Conservation (phyloP, 2,329 filamentous ascomycete species). For the Penicillium sp. region DNA sequence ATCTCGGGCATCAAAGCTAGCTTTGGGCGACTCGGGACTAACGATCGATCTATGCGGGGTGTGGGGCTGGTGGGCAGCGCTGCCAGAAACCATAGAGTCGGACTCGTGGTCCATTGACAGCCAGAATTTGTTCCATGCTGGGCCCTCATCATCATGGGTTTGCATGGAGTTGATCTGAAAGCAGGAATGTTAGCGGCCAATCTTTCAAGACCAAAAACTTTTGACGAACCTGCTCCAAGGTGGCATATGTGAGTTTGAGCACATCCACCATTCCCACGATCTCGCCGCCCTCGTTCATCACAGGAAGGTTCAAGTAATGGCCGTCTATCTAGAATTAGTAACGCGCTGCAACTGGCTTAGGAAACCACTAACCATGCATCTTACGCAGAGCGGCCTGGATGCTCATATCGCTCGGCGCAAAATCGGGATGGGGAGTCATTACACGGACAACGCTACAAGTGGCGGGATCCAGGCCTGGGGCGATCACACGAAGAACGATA, state of each 20-base stretch:
- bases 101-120: constrained; percentile 92
- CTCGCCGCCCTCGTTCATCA: constrained; percentile 96
- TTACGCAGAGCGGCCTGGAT: constrained; percentile 97
- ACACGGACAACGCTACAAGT: constrained; percentile 98
- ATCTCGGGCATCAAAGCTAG: constrained; percentile 70
- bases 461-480: constrained; percentile 88
- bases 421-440: constrained; percentile 98
- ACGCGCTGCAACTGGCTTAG: neutral
- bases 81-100: constrained; percentile 94
- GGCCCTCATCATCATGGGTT: constrained; percentile 85
- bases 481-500: constrained; percentile 96
- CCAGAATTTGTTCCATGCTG: constrained; percentile 99
- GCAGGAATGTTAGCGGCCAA: neutral
- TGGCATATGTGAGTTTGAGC: constrained; percentile 96
- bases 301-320: constrained; percentile 95
- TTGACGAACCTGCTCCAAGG: constrained; percentile 80
- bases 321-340: constrained; percentile 66
- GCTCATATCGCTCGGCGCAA: constrained; percentile 98
- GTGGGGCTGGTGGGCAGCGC: constrained; percentile 66
- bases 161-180: constrained; percentile 83
- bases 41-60: constrained; percentile 76
- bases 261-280: constrained; percentile 99
- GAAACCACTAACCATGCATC: constrained; percentile 81
- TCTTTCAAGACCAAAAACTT: neutral
- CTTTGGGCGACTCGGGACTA: constrained; percentile 75